Percentiles rank a stretch among this genome's conserved stretches.
These are phyloP conservation scores for Entamoeba dispar DNA, from an alignment of 208 protist species.

Conservation along the genomic window DNA sequence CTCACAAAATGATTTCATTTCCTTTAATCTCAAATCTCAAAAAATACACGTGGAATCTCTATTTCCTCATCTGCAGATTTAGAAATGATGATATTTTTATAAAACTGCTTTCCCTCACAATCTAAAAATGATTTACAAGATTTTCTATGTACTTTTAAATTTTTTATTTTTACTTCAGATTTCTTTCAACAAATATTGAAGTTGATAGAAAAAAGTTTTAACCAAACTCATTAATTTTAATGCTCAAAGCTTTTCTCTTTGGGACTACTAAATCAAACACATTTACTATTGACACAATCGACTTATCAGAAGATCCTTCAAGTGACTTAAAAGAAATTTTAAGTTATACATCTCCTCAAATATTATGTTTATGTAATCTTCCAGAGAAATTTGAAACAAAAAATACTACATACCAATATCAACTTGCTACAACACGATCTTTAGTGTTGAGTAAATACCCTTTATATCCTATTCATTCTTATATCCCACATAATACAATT, in stretches of 20 bases:
- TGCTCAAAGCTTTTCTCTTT: background rate
- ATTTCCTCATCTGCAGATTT: no score
- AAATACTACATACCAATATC: background rate
- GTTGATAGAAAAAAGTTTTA: no score
- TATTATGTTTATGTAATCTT: background rate
- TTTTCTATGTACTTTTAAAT: no score
- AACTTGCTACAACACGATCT: background rate
- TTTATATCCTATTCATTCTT: background rate
- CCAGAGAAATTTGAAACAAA: background rate
- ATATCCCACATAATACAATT: background rate
- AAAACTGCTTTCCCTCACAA: no score
- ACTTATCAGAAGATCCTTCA: background rate
- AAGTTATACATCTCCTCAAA: background rate
- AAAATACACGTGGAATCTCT: no score
- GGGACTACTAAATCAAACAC: background rate
- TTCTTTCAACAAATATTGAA: no score
- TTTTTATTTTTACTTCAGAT: no score
- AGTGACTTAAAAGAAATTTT: background rate
- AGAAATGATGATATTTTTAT: no score
- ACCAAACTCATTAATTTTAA: background rate
- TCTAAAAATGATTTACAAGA: no score
- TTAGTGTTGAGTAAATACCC: background rate
- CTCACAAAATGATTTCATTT: no score
- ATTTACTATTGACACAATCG: background rate
- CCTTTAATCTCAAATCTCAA: no score